Evolutionary conservation across 1,284 basidiomycete genomes (phyloP), one percentile per base, ranked within the genome.

Genomic region (Malassezia dermatis): DNA sequence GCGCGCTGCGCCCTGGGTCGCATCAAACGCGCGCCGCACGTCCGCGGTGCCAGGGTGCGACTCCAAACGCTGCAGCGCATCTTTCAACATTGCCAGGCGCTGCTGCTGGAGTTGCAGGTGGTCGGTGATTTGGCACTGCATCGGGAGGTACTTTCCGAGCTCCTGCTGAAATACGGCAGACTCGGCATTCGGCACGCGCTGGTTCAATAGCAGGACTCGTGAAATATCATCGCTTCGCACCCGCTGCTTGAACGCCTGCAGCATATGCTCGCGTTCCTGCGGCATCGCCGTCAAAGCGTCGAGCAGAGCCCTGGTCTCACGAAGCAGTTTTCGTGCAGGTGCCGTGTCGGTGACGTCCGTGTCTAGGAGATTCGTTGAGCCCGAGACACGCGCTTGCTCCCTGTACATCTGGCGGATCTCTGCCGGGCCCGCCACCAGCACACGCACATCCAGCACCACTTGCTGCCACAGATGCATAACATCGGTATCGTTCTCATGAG

Each of bases 151-250:
- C 76, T 96, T 96, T 75, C 95, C 91, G 15, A 96, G 81, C 75
- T 96, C 91, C 6, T 84, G 81, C 0, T 89, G 87, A 67, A 96
- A 96, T 15, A 96, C 79, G 1, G 87, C 81, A 0, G 86, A 84
- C 64, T 96, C 89, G 4, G 87, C 85, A 34, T 84, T 83, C 24
- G 83, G 81, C 59, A 89, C 86, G 8, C 90, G 85, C 13, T 89
- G 83, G 71, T 95, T 94, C 49, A 96, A 81, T 2, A 98, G 82
- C 0, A 98, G 81, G 0, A 95, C 79, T 71, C 94, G 89, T 0
- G 91, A 96, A 8, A 98, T 93, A 67, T 98, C 94, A 76, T 98
- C 94, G 27, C 81, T 80, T 81, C 95, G 94, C 43, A 96, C 83
- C 88, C 88, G 89, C 44, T 94, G 89, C 75, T 96, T 96, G 45